Evolutionary conservation across 2,329 filamentous ascomycete species (phyloP).

Genomic region (Monosporascus sp.): DNA sequence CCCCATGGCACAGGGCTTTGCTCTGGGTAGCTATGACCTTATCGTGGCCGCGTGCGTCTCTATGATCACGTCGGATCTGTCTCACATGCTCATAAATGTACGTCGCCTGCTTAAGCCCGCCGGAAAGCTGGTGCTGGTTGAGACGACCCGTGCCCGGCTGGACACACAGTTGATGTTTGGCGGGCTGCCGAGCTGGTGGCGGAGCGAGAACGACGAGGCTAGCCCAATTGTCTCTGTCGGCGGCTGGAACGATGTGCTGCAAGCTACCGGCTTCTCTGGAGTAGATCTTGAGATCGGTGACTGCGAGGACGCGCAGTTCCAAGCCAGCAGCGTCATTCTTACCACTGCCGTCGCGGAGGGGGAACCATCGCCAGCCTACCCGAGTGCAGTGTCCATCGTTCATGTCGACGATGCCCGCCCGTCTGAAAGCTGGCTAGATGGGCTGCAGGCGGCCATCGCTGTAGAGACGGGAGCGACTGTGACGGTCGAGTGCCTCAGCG

Average conservation of each 20-base stretch:
- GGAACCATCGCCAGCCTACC: too few relatives aligned
- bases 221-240: conserved; percentile 1
- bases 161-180: conserved; percentile 6
- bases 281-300: conserved; percentile 6
- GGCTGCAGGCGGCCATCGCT: not conserved
- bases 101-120: conserved; percentile 16
- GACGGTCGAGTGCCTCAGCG: not conserved
- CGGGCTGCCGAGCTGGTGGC: conserved; percentile 7
- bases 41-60: conserved; percentile 8
- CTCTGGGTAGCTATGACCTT: conserved; percentile 5
- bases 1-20: conserved; percentile 1
- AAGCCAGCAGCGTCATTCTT: conserved; percentile 1
- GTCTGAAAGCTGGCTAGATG: conserved; percentile 2
- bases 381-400: too few relatives aligned
- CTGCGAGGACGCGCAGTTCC: conserved; percentile 2
- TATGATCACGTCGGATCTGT: conserved; percentile 15
- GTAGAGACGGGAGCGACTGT: not conserved
- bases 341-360: too few relatives aligned
- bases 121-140: conserved; percentile 9
- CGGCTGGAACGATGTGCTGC: conserved; percentile 3
- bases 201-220: conserved; percentile 1
- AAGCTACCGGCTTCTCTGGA: conserved; percentile 3
- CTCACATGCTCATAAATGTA: conserved; percentile 12
- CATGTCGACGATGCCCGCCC: not conserved
- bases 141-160: conserved; percentile 5